Conservation (phyloP, 805 yeast species). For the Metschnikowia anglica region DNA sequence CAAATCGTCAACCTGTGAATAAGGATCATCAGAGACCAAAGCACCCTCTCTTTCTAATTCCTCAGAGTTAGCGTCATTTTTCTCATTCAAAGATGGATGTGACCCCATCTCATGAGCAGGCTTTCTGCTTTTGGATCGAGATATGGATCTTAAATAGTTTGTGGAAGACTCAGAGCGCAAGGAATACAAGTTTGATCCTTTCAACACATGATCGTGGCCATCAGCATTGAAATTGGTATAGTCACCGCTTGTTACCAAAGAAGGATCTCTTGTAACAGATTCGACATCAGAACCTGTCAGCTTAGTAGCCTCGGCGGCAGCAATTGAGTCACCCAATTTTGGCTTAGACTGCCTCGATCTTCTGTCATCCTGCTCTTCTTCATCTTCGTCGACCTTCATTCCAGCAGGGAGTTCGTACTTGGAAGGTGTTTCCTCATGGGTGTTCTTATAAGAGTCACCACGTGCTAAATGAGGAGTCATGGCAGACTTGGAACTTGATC, state of each 20-base stretch:
- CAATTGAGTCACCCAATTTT: conserved; percentile 46
- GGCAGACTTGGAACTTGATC: conserved; percentile 26
- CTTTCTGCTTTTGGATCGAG: conserved; percentile 59
- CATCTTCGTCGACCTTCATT: conserved; percentile 24
- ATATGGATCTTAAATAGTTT: conserved; percentile 62
- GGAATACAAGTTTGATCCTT: conserved; percentile 26
- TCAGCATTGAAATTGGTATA: conserved; percentile 47
- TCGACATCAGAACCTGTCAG: conserved; percentile 7
- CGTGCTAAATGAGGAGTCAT: conserved; percentile 56
- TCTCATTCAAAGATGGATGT: conserved; percentile 28
- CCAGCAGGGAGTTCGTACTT: conserved; percentile 45
- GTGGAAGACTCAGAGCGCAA: conserved; percentile 45
- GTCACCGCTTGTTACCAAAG: conserved; percentile 46
- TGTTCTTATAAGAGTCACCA: conserved; percentile 73
- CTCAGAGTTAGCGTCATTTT: conserved; percentile 31
- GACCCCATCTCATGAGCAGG: conserved; percentile 12
- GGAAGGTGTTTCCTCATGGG: conserved; percentile 46
- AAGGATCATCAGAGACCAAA: conserved; percentile 49
- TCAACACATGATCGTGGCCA: conserved; percentile 21
- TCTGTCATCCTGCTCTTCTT: conserved; percentile 38
- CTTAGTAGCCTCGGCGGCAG: conserved; percentile 36
- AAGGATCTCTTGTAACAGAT: conserved; percentile 31
- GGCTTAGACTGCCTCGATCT: conserved; percentile 42
- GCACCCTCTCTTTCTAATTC: conserved; percentile 60
- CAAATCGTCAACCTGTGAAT: conserved; percentile 45